A percentile compares a stretch with the other conserved stretches of the same genome.
phyloP scores from a whole-genome alignment of 1,284 basidiomycete genomes.

The Trichosporon sp. region DNA sequence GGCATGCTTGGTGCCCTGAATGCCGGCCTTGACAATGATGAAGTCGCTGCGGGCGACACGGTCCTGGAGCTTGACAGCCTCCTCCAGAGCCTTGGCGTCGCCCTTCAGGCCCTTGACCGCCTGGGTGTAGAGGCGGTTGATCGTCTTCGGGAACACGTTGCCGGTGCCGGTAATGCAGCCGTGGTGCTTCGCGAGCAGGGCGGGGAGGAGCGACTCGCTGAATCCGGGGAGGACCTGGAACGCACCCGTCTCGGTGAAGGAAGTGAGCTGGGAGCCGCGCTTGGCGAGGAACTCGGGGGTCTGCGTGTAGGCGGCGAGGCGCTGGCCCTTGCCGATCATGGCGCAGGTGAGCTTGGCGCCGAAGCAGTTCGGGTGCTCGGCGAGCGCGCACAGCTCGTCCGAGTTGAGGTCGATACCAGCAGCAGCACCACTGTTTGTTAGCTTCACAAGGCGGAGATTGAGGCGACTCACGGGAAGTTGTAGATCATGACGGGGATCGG shows the following conservation, averaged over 20 bases:
- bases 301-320: slow-evolving; percentile 58
- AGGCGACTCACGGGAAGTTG: slow-evolving; percentile 67
- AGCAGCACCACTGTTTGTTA: slow-evolving; percentile 52
- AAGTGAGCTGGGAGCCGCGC: slow-evolving; percentile 28
- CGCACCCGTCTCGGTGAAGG: slow-evolving; percentile 30
- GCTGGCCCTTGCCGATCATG: slow-evolving; percentile 74
- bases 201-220: slow-evolving; percentile 57
- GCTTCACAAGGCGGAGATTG: not conserved
- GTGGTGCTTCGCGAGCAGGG: slow-evolving; percentile 60
- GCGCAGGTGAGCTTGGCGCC: slow-evolving; percentile 84
- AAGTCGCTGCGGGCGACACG: slow-evolving; percentile 68
- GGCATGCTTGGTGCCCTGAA: slow-evolving; percentile 57
- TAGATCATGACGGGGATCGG: slow-evolving; percentile 85
- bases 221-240: slow-evolving; percentile 49
- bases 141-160: slow-evolving; percentile 71
- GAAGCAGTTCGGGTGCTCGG: slow-evolving; percentile 79
- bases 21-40: slow-evolving; percentile 63
- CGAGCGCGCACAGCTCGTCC: slow-evolving; percentile 67
- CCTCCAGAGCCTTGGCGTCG: slow-evolving; percentile 58
- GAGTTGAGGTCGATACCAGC: slow-evolving; percentile 82
- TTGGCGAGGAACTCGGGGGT: slow-evolving; percentile 35
- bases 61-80: slow-evolving; percentile 66
- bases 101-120: slow-evolving; percentile 49
- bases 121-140: slow-evolving; percentile 59
- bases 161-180: slow-evolving; percentile 70